Percentiles rank a stretch among this genome's conserved stretches.
phyloP scores from a whole-genome alignment of 73 alveolate species.

The Paraurostyla sp. region DNA sequence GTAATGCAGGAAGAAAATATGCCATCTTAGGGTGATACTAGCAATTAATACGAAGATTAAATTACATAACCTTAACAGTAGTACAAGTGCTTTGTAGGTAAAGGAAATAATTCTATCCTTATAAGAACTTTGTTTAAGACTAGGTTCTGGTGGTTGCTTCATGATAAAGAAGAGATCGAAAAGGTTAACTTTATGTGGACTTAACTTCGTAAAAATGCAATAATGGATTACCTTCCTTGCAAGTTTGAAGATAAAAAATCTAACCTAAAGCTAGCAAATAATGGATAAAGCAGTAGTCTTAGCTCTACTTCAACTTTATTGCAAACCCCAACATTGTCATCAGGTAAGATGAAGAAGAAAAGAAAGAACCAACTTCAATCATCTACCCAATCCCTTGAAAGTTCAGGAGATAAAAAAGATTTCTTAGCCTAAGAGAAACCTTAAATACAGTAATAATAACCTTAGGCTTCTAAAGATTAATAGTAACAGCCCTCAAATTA shows the following conservation, averaged over 20 bases:
- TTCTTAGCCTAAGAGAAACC: neutral
- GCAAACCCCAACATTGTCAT: slow-evolving; percentile 50
- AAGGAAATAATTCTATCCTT: slow-evolving; percentile 57
- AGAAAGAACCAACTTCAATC: slow-evolving; percentile 32
- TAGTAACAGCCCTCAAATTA: neutral
- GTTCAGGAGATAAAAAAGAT: slow-evolving; percentile 43
- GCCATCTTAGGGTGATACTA: neutral
- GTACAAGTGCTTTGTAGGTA: slow-evolving; percentile 59
- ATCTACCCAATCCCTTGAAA: slow-evolving; percentile 34
- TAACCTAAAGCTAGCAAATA: neutral
- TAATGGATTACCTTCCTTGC: slow-evolving; percentile 49
- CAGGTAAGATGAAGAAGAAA: slow-evolving; percentile 41
- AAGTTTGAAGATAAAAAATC: slow-evolving; percentile 51
- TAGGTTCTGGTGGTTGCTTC: slow-evolving; percentile 63
- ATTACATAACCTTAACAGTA: slow-evolving; percentile 23
- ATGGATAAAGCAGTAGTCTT: neutral
- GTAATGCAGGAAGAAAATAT: slow-evolving; percentile 55
- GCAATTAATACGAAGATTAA: neutral
- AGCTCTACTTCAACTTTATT: slow-evolving; percentile 20
- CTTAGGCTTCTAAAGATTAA: neutral
- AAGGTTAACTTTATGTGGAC: slow-evolving; percentile 61
- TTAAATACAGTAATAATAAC: neutral
- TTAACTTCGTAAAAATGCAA: neutral
- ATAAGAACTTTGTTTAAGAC: slow-evolving; percentile 56
- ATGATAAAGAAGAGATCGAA: slow-evolving; percentile 66